Evolutionary conservation across 108 stramenopile species (phyloP).

Genomic region (Halocafeteria seosinensis): DNA sequence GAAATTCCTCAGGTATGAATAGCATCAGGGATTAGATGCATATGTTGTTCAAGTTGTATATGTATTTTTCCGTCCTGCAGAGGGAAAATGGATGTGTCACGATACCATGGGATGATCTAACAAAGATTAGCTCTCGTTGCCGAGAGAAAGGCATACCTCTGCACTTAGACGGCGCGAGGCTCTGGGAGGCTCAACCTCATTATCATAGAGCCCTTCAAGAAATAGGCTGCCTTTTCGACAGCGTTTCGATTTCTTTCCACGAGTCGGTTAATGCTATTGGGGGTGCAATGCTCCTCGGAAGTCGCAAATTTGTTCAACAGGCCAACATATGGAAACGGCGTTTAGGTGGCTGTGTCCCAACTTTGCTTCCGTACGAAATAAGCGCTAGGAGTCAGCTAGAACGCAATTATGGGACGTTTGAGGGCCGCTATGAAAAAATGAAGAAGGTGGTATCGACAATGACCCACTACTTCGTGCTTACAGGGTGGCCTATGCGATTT

Average conservation of each 20-base stretch:
- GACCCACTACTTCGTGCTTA: neutral
- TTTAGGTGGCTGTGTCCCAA: slow-evolving; percentile 60
- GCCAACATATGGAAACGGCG: slow-evolving; percentile 54
- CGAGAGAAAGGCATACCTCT: slow-evolving; percentile 27
- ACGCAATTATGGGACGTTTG: slow-evolving; percentile 20
- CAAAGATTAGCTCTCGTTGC: slow-evolving; percentile 27
- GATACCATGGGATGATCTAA: slow-evolving; percentile 47
- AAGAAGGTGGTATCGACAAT: slow-evolving; percentile 16
- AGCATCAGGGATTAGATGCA: no score
- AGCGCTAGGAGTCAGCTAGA: neutral
- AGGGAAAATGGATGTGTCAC: slow-evolving; percentile 58
- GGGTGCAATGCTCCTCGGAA: slow-evolving; percentile 56
- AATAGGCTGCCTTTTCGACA: slow-evolving; percentile 42
- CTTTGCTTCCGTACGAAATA: slow-evolving; percentile 39
- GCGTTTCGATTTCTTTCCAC: slow-evolving; percentile 56
- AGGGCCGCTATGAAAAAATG: slow-evolving; percentile 34
- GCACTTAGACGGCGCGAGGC: slow-evolving; percentile 61
- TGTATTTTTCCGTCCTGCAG: no score
- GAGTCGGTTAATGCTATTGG: slow-evolving; percentile 53
- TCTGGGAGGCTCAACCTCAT: slow-evolving; percentile 48
- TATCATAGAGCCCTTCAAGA: neutral
- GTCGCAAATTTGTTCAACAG: slow-evolving; percentile 34
- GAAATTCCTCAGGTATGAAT: slow-evolving; percentile 63
- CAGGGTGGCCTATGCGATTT: slow-evolving; percentile 28
- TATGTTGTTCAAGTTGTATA: no score